phyloP scores from a whole-genome alignment of 306 rosid species.

The Glycyrrhiza uralensis region DNA sequence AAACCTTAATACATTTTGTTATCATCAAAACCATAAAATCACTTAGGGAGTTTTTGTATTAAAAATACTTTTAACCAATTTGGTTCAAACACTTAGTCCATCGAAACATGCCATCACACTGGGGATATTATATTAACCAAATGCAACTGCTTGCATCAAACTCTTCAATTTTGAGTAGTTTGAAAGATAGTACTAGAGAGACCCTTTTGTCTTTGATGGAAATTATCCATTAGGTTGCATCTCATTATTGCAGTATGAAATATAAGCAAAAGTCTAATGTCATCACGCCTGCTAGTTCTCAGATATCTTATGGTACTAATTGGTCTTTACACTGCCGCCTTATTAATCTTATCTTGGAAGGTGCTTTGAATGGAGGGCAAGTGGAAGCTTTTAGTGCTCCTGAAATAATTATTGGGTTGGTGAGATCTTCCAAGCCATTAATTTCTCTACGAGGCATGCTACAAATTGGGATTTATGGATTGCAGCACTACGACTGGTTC shows the following conservation, averaged over 20 bases:
- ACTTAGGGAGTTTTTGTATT: no score
- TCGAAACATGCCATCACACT: slow-evolving; percentile 63
- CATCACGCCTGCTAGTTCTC: slow-evolving; percentile 47
- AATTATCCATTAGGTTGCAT: slow-evolving; percentile 38
- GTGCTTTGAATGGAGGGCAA: slow-evolving; percentile 68
- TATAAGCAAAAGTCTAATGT: slow-evolving; percentile 47
- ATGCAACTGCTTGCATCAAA: slow-evolving; percentile 58
- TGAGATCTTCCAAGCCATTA: slow-evolving; percentile 67
- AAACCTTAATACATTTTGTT: no score
- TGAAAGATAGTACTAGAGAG: slow-evolving; percentile 49
- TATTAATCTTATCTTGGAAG: slow-evolving; percentile 75
- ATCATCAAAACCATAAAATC: no score
- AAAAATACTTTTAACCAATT: no score
- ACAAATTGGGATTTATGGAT: slow-evolving; percentile 80
- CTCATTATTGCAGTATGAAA: slow-evolving; percentile 43
- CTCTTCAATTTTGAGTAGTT: slow-evolving; percentile 57
- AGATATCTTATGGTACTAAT: slow-evolving; percentile 50
- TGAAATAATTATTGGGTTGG: slow-evolving; percentile 59
- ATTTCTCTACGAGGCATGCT: slow-evolving; percentile 64
- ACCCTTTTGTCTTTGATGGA: slow-evolving; percentile 48
- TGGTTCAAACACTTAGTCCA: no score
- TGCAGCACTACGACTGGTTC: slow-evolving; percentile 77
- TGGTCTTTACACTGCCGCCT: slow-evolving; percentile 81
- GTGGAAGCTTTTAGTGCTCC: slow-evolving; percentile 58
- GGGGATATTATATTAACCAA: slow-evolving; percentile 59